Conservation (phyloP, 176 grass and related monocot species). For the Elymus sibiricus region DNA sequence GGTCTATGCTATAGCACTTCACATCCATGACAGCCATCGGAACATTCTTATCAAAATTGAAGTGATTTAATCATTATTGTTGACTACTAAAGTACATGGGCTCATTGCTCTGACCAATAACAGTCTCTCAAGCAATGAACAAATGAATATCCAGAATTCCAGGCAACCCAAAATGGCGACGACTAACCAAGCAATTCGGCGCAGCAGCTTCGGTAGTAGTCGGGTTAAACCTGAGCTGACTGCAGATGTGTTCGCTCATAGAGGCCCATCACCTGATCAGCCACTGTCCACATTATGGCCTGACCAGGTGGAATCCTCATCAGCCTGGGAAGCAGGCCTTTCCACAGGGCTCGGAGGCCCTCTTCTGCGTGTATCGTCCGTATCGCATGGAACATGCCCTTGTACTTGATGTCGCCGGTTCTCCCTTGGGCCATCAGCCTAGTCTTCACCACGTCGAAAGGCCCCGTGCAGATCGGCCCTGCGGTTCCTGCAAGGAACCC, state of each 20-base stretch:
- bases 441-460: slow-evolving; percentile 93
- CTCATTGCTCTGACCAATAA: slow-evolving; percentile 23
- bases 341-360: slow-evolving; percentile 79
- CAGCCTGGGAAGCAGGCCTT: slow-evolving; percentile 89
- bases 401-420: slow-evolving; percentile 71
- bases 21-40: not conserved
- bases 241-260: slow-evolving; percentile 72
- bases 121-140: slow-evolving; percentile 25
- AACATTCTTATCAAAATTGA: slow-evolving; percentile 6
- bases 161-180: not conserved
- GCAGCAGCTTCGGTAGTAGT: slow-evolving; percentile 4
- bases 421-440: slow-evolving; percentile 89
- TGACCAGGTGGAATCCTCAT: slow-evolving; percentile 99
- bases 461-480: slow-evolving; percentile 89
- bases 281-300: slow-evolving; percentile 92
- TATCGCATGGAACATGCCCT: slow-evolving; percentile 78
- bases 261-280: slow-evolving; percentile 91
- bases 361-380: slow-evolving; percentile 78
- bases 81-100: not conserved
- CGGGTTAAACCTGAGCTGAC: slow-evolving; percentile 36
- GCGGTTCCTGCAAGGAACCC: slow-evolving; percentile 93
- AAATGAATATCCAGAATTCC: slow-evolving; percentile 25
- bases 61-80: slow-evolving; percentile 18
- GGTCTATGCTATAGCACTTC: not conserved
- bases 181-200: slow-evolving; percentile 24